A percentile compares a stretch with the other conserved stretches of the same genome.
Conservation (phyloP, 495 filamentous ascomycete genomes). For the Penicillium verhagenii region DNA sequence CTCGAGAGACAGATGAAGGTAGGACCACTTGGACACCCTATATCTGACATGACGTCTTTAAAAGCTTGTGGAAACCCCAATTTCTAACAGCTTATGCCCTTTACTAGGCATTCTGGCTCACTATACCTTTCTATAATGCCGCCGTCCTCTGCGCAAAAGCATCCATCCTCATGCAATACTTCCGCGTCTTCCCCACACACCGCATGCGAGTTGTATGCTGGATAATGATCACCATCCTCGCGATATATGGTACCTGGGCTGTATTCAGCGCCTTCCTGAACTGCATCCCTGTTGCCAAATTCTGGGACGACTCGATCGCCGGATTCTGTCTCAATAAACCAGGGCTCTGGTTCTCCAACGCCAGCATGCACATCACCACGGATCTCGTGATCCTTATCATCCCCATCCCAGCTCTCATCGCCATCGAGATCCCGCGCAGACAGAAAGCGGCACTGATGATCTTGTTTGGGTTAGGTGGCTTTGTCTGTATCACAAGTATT, state of each 20-base stretch:
- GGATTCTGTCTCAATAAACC: slow-evolving; percentile 42
- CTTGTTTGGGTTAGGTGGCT: slow-evolving; percentile 52
- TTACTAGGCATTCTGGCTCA: slow-evolving; percentile 43
- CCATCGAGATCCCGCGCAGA: slow-evolving; percentile 44
- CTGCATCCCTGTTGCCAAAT: slow-evolving; percentile 47
- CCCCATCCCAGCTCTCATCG: slow-evolving; percentile 46
- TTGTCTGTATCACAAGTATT: slow-evolving; percentile 49
- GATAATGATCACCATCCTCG: slow-evolving; percentile 42
- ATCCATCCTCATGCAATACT: slow-evolving; percentile 51
- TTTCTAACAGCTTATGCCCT: too few species aligned
- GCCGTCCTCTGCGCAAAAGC: slow-evolving; percentile 52
- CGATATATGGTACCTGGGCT: slow-evolving; percentile 39
- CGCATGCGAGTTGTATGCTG: slow-evolving; percentile 42
- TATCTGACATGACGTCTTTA: too few species aligned
- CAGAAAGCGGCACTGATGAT: slow-evolving; percentile 48
- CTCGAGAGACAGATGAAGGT: slow-evolving; percentile 42
- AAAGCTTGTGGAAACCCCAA: too few species aligned
- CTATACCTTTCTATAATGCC: slow-evolving; percentile 49
- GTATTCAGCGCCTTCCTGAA: slow-evolving; percentile 46
- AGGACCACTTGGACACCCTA: not conserved
- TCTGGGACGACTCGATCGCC: slow-evolving; percentile 35
- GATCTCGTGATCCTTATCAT: slow-evolving; percentile 53
- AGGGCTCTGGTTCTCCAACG: slow-evolving; percentile 50
- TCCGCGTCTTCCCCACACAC: slow-evolving; percentile 44
- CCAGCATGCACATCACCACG: slow-evolving; percentile 51